Evolutionary conservation across 345 rosid genomes (phyloP), one percentile per base, ranked within the genome.

Genomic region (Cardiospermum halicacabum): DNA sequence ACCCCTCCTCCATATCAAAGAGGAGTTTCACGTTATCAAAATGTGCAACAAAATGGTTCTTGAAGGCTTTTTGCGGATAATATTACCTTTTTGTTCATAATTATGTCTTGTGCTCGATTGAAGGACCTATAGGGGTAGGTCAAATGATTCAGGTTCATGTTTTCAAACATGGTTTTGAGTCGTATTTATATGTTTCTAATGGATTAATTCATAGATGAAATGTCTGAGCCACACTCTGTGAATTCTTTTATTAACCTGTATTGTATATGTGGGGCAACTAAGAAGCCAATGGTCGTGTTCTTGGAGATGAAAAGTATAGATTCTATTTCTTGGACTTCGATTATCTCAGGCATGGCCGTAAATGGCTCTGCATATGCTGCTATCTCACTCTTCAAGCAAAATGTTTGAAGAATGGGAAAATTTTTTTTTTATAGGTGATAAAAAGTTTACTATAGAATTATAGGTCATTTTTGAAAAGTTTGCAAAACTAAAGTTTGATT

Each of bases 311-410:
- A 73, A 37, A 73, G 49, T 39, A 85, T 71, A 71, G 87, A 81
- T 8, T 37, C 74, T 1, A 62, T 87, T 70, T 82, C 90, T 3
- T 87, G 90, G 94, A 81, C 81, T 53, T 71, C 84, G 36, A 55
- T 81, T 68, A 82, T 87, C 57, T 74, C 88, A 12, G 90, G 90
- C 54, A 77, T 85, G 47, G 94, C 88, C 37, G 81, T 81, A 45
- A 83, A 85, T 60, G 88, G 90, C 57, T 80, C 74, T 67, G 84
- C 81, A n/a, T 60, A 75, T 68, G 61, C 63, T 40, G 84, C 85
- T 7, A 40, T 81, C 21, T 61, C 72, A 31, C 72, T 76, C 67
- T 87, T 85, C 53, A 64, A 70, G 26, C 72, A 69, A 64, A n/a
- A 87, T 85, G 88, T 47, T 71, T 55, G 58, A 31, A 30, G 48